Conservation (phyloP, 2,329 filamentous ascomycete species). For the Grosmannia clavigera region DNA sequence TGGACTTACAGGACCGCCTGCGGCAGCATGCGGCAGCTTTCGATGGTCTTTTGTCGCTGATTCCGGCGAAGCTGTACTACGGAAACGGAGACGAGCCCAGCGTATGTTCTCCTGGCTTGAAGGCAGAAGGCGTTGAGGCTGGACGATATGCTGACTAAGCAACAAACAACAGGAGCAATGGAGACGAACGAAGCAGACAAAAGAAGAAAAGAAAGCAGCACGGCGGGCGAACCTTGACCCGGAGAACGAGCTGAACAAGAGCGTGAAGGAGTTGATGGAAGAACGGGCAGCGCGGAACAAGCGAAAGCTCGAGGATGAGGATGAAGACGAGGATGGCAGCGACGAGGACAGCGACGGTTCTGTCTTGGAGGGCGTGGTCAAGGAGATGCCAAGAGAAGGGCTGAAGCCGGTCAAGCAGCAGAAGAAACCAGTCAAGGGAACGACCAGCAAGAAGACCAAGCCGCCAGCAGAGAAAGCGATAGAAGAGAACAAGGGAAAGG, state of each 20-base stretch:
- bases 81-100: slow-evolving; percentile 71
- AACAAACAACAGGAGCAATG: slow-evolving; percentile 61
- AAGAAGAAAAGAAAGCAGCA: slow-evolving; percentile 59
- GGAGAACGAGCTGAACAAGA: slow-evolving; percentile 66
- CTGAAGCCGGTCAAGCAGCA: slow-evolving; percentile 36
- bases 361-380: slow-evolving; percentile 40
- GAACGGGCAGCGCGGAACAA: slow-evolving; percentile 60
- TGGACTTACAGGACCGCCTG: slow-evolving; percentile 35
- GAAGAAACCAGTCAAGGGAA: slow-evolving; percentile 18
- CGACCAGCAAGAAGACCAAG: slow-evolving; percentile 46
- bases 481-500: slow-evolving; percentile 4
- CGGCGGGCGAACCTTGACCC: slow-evolving; percentile 69
- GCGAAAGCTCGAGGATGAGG: slow-evolving; percentile 52
- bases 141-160: neutral
- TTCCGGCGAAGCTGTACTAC: slow-evolving; percentile 85
- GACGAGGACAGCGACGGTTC: slow-evolving; percentile 27
- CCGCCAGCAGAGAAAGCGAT: slow-evolving; percentile 11
- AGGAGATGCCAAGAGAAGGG: slow-evolving; percentile 52
- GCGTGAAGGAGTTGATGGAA: slow-evolving; percentile 85
- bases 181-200: slow-evolving; percentile 91
- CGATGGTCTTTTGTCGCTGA: slow-evolving; percentile 74
- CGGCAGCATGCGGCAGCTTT: slow-evolving; percentile 60
- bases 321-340: neutral
- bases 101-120: slow-evolving; percentile 42
- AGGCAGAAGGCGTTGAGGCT: neutral